phyloP scores from a whole-genome alignment of 441 rosid genomes.

The Populus hybrid region DNA sequence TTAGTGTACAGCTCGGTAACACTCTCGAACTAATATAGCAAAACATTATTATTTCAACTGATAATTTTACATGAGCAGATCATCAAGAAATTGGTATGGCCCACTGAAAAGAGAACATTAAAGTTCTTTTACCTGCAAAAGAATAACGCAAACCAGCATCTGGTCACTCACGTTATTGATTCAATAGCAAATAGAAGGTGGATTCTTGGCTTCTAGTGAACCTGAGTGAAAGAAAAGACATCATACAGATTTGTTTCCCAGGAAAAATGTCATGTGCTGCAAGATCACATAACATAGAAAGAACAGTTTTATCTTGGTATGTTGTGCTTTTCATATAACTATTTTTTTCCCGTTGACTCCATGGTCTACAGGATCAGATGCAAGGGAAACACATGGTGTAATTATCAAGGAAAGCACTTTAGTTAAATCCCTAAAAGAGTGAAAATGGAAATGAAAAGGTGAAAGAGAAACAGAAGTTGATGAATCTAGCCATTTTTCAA shows the following conservation, averaged over 20 bases:
- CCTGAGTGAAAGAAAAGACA: too few species aligned
- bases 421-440: not conserved
- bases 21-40: not conserved
- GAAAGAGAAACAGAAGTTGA: not conserved
- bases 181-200: too few species aligned
- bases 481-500: not conserved
- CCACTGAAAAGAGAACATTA: conserved; percentile 49
- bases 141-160: not conserved
- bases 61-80: conserved; percentile 48
- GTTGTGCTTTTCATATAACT: not conserved
- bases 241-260: not conserved
- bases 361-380: not conserved
- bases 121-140: conserved; percentile 52
- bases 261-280: too few species aligned
- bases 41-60: not conserved
- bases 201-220: too few species aligned
- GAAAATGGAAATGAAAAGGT: not conserved
- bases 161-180: not conserved
- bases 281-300: too few species aligned
- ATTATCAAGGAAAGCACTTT: not conserved
- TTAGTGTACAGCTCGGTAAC: not conserved
- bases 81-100: conserved; percentile 59
- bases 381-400: not conserved
- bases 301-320: too few species aligned
- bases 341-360: not conserved